These are phyloP conservation scores for Breviolum minutum DNA, from an alignment of 73 alveolate genomes.

Conservation along the genomic window DNA sequence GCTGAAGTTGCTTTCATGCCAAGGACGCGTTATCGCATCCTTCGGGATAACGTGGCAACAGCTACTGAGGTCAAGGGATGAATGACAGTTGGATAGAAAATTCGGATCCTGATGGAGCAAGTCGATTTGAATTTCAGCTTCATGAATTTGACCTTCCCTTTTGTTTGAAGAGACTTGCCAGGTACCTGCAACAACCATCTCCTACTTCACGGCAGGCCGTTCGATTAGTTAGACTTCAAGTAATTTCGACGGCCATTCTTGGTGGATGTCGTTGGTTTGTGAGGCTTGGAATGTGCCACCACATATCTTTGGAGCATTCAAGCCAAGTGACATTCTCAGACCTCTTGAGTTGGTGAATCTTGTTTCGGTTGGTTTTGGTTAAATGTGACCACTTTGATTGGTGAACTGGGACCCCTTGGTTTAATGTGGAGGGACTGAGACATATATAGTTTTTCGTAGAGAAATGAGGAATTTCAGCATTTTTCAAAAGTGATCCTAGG, in stretches of 20 bases:
- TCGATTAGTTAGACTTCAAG: not conserved
- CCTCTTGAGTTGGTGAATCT: not conserved
- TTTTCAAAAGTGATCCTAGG: no score
- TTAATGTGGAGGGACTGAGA: no score
- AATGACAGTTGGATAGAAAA: no score
- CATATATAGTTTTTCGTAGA: no score
- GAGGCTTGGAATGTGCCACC: conserved; percentile 82
- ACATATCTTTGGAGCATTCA: conserved; percentile 59
- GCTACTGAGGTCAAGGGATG: conserved; percentile 55
- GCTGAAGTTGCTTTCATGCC: not conserved
- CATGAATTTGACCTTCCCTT: not conserved
- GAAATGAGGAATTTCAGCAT: no score
- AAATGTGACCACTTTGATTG: no score
- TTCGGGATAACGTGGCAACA: conserved; percentile 58
- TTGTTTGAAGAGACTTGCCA: not conserved
- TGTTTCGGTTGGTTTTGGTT: not conserved
- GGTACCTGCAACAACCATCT: conserved; percentile 66
- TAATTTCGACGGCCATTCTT: not conserved
- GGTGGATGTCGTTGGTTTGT: not conserved
- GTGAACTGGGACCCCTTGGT: no score
- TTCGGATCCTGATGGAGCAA: no score
- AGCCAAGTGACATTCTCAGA: conserved; percentile 25
- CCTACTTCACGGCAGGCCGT: conserved; percentile 76
- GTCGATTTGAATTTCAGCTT: no score
- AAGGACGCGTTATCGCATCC: conserved; percentile 76